Conservation (phyloP, 306 rosid genomes). For the Dalbergia oliveri region DNA sequence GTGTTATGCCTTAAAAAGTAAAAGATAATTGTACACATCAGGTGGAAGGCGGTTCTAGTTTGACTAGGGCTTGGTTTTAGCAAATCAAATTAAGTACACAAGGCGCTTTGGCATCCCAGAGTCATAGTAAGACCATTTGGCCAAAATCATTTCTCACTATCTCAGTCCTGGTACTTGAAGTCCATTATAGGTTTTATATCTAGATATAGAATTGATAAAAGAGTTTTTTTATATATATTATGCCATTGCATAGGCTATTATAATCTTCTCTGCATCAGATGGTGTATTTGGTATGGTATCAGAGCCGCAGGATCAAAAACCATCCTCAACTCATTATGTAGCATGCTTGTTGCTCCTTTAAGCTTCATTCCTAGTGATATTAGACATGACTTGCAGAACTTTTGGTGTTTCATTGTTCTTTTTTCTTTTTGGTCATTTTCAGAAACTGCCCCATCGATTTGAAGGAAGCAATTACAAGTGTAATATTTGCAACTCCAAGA, state of each 20-base stretch:
- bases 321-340: conserved; percentile 28
- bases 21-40: conserved; percentile 11
- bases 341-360: conserved; percentile 18
- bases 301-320: conserved; percentile 23
- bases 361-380: conserved; percentile 30
- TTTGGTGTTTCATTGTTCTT: not conserved
- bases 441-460: conserved; percentile 91
- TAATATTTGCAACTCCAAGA: conserved; percentile 91
- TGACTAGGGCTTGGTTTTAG: conserved; percentile 12
- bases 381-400: conserved; percentile 20
- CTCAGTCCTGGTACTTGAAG: conserved; percentile 15
- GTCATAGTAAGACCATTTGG: conserved; percentile 6
- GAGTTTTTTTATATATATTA: conserved; percentile 15
- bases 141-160: conserved; percentile 24
- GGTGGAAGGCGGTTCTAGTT: conserved; percentile 31
- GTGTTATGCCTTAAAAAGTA: conserved; percentile 20
- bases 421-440: conserved; percentile 13
- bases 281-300: conserved; percentile 6
- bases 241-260: conserved; percentile 3
- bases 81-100: conserved; percentile 12
- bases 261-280: conserved; percentile 18
- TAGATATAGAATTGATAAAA: conserved; percentile 19
- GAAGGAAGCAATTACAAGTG: conserved; percentile 93
- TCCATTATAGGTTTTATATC: conserved; percentile 3
- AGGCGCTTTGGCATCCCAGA: not conserved